Evolutionary conservation across 2,329 filamentous ascomycete species (phyloP).

Genomic region (Penicillium sp.): DNA sequence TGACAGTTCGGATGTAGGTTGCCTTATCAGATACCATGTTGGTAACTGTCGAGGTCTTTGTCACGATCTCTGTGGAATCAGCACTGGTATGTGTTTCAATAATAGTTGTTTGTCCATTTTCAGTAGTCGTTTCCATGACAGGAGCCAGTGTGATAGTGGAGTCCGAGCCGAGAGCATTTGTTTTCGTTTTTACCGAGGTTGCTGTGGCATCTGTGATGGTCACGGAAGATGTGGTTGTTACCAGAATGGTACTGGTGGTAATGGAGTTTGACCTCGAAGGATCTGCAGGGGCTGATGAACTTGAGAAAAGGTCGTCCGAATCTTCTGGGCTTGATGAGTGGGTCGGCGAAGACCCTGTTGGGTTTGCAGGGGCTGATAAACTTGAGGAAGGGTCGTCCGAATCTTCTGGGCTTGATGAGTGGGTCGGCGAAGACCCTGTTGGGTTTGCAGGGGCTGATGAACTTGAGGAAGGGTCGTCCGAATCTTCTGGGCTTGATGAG

Average conservation of each 20-base stretch:
- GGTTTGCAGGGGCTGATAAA: background rate
- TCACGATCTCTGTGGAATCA: constrained; percentile 1
- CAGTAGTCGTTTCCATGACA: background rate
- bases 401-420: too few relatives aligned
- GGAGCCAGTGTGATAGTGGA: background rate
- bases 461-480: background rate
- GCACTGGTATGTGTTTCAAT: constrained; percentile 21
- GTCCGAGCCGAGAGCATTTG: background rate
- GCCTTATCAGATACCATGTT: constrained; percentile 23
- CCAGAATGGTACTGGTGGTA: background rate
- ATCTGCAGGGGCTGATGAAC: background rate
- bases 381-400: background rate
- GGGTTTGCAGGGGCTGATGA: background rate
- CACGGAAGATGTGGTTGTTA: background rate
- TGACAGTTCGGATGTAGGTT: background rate
- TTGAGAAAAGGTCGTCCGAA: background rate
- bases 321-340: background rate
- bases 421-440: too few relatives aligned
- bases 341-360: background rate
- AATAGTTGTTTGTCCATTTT: background rate
- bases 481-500: too few relatives aligned
- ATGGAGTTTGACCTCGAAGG: background rate
- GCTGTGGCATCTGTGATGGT: background rate
- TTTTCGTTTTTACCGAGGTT: background rate
- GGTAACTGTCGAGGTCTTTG: constrained; percentile 20